phyloP scores from a whole-genome alignment of 73 alveolate genomes.

The Paramecium pentaurelia region DNA sequence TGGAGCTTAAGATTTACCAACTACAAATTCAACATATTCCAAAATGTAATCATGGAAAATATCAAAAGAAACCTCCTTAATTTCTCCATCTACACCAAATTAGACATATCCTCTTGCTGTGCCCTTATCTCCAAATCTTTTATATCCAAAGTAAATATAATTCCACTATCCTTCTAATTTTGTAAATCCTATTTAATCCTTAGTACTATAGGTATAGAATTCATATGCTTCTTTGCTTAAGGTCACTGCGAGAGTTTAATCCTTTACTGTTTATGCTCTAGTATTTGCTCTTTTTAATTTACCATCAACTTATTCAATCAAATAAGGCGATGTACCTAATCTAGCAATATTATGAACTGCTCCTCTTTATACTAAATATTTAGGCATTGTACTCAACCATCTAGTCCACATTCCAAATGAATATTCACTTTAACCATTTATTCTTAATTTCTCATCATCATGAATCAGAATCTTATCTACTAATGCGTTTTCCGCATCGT shows the following conservation, averaged over 20 bases:
- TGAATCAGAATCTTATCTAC: neutral
- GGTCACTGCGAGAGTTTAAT: neutral
- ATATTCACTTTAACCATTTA: constrained; percentile 32
- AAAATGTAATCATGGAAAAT: neutral
- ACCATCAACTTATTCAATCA: constrained; percentile 16
- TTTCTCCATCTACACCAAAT: constrained; percentile 35
- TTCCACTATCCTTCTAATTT: constrained; percentile 45
- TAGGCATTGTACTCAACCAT: constrained; percentile 40
- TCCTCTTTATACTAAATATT: neutral
- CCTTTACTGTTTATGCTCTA: neutral
- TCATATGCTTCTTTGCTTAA: neutral
- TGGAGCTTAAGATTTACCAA: constrained; percentile 15
- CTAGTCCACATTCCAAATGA: constrained; percentile 49
- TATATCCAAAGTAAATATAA: constrained; percentile 34
- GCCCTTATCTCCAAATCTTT: constrained; percentile 7
- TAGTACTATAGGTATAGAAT: neutral
- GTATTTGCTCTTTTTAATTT: neutral
- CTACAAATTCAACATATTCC: constrained; percentile 27
- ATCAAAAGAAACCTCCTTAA: neutral
- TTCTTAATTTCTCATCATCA: neutral
- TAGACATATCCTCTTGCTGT: constrained; percentile 22
- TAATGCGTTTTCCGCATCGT: neutral
- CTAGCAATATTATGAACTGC: constrained; percentile 32
- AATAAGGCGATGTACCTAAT: constrained; percentile 9
- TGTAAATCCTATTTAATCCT: neutral